Evolutionary conservation across 2,329 filamentous ascomycete species (phyloP), one percentile per base, ranked within the genome.

Genomic region (Aureobasidium sp.): DNA sequence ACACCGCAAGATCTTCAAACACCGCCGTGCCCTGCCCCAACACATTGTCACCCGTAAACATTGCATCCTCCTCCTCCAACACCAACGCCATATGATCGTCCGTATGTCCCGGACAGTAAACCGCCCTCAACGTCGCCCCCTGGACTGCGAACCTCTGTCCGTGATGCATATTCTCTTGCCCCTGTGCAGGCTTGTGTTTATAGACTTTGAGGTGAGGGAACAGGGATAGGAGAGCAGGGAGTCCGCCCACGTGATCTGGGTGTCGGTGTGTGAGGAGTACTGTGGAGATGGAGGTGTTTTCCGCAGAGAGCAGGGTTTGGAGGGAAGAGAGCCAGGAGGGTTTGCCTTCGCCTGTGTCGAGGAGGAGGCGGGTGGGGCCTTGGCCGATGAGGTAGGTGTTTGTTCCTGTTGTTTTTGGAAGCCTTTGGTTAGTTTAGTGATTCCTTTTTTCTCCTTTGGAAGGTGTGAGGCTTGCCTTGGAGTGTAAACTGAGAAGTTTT

Each of bases 311-410:
- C 0, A 86, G 83, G 4, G 78, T 74, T 64, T 82, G 81, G 37
- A 99, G 74, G 0, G 83, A 81, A 0, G 79, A 73, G 43, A 84
- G 79, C 93, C 93, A 99, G 35, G 82, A 79, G 2, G 85, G 82
- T 61, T 79, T 82, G 49, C 93, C 94, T 73, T 96, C 87, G 51
- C 89, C 94, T 0, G 92, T 96, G 74, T 99, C 94, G 69, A 99
- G 84, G 23, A 99, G 82, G 61, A 97, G 80, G 10, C 94, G 85
- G 7, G 77, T 74, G 6, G 77, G 71, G 3, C 92, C 93, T 7
- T 82, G 85, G 61, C 94, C 94, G 62, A 99, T 70, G 19, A 99
- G 81, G 73, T 99, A 99, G 35, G 94, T 99, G 73, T 99, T 99
- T 66, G 94, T 96, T 64, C 91, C 80, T 45, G 2, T 3, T 38